Percentiles rank a stretch among this genome's conserved stretches.
phyloP scores from a whole-genome alignment of 2,329 filamentous ascomycete genomes.

The Penicillium sp. region DNA sequence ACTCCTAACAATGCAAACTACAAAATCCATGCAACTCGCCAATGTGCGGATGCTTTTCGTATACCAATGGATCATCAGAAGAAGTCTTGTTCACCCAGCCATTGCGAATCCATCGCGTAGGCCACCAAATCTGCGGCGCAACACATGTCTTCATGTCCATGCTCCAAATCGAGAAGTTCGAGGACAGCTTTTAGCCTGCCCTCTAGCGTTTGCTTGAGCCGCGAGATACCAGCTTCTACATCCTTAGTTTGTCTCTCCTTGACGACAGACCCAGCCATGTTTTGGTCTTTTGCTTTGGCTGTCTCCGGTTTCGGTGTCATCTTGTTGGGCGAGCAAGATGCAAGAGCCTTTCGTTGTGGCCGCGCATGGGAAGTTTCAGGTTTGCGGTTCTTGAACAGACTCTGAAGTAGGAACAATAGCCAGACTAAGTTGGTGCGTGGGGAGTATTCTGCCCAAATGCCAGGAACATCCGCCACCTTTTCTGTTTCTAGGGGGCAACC shows the following conservation, averaged over 20 bases:
- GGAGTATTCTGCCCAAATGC: slow-evolving; percentile 55
- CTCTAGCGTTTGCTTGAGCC: slow-evolving; percentile 32
- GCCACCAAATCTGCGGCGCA: slow-evolving; percentile 45
- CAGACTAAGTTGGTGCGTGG: slow-evolving; percentile 63
- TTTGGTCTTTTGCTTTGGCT: slow-evolving; percentile 1
- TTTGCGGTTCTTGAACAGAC: slow-evolving; percentile 48
- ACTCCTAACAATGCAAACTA: background rate
- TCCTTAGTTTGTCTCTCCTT: slow-evolving; percentile 13
- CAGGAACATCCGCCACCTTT: slow-evolving; percentile 33
- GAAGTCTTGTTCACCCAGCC: slow-evolving; percentile 42
- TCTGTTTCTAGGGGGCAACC: slow-evolving; percentile 44
- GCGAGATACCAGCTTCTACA: slow-evolving; percentile 16
- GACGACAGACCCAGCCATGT: background rate
- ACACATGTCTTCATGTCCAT: slow-evolving; percentile 42
- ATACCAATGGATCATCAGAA: slow-evolving; percentile 20
- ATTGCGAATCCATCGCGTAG: slow-evolving; percentile 44
- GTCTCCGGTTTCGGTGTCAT: slow-evolving; percentile 10
- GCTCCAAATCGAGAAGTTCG: slow-evolving; percentile 38
- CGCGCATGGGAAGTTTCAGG: slow-evolving; percentile 12
- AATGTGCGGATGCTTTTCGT: background rate
- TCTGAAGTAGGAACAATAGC: slow-evolving; percentile 60
- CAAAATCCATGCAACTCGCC: background rate
- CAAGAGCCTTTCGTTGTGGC: slow-evolving; percentile 30
- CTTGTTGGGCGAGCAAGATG: slow-evolving; percentile 34
- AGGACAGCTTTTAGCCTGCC: slow-evolving; percentile 34